Percentiles rank a stretch among this genome's conserved stretches.
Conservation (phyloP, 306 rosid genomes). For the Rubus idaeus region DNA sequence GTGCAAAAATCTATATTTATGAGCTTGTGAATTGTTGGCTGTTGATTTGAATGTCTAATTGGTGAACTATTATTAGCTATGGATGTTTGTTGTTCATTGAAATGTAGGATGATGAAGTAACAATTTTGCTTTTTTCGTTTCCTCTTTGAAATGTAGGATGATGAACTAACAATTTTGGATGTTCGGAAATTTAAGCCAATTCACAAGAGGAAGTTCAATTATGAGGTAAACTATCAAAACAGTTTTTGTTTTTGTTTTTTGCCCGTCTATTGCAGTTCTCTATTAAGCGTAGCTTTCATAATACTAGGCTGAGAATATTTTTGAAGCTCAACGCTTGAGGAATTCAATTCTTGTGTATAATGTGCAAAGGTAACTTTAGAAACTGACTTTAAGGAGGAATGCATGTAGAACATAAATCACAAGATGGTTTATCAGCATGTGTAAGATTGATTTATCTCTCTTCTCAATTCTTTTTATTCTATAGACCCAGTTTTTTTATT, state of each 20-base stretch:
- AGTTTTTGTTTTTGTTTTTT: not conserved
- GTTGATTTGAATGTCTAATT: constrained; percentile 6
- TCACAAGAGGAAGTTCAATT: constrained; percentile 87
- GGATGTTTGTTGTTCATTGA: constrained; percentile 8
- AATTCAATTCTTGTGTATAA: not conserved
- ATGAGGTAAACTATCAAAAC: constrained; percentile 59
- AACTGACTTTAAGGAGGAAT: not conserved
- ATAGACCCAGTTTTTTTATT: no score
- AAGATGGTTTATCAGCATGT: not conserved
- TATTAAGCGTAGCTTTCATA: not conserved
- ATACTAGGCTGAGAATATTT: not conserved
- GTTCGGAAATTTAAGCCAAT: constrained; percentile 93
- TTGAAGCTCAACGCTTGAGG: not conserved
- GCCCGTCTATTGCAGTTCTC: not conserved
- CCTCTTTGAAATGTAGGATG: constrained; percentile 56
- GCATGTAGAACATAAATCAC: not conserved
- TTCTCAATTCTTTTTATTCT: no score
- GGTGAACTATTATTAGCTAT: not conserved
- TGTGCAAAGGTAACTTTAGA: not conserved
- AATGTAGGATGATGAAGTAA: no score
- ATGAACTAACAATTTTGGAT: constrained; percentile 89
- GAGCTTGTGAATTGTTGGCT: constrained; percentile 2
- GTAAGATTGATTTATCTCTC: not conserved
- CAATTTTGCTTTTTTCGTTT: constrained; percentile 2
- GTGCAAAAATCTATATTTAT: constrained; percentile 1